phyloP scores from a whole-genome alignment of 345 rosid genomes.

The Hypericum perforatum region DNA sequence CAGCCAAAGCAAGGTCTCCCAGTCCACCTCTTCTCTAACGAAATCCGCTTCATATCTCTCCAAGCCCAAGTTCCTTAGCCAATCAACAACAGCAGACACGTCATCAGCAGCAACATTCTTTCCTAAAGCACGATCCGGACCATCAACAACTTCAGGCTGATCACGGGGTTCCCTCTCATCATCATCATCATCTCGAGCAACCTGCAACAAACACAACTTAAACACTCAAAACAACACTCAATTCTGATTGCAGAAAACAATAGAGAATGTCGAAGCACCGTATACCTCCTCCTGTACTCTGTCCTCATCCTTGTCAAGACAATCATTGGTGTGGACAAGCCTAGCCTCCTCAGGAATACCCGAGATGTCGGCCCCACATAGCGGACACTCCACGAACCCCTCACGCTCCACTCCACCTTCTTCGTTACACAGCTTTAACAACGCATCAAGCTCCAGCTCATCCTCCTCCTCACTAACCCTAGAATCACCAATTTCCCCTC shows the following conservation, averaged over 20 bases:
- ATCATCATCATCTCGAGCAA: conserved; percentile 16
- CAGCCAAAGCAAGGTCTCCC: conserved; percentile 73
- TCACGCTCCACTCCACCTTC: conserved; percentile 10
- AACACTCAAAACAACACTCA: conserved; percentile 4
- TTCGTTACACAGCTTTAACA: conserved; percentile 49
- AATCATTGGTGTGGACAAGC: conserved; percentile 59
- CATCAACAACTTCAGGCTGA: conserved; percentile 23
- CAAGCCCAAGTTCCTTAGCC: conserved; percentile 54
- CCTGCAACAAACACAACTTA: conserved; percentile 25
- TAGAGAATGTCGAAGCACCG: not conserved
- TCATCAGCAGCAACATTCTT: conserved; percentile 18
- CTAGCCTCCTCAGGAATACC: conserved; percentile 50
- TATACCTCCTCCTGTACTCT: conserved; percentile 42
- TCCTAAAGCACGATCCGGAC: conserved; percentile 25
- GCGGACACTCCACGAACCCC: conserved; percentile 47
- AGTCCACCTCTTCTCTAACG: conserved; percentile 74
- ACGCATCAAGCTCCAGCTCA: conserved; percentile 36
- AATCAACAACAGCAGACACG: conserved; percentile 53
- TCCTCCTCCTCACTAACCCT: conserved; percentile 28
- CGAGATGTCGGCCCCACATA: conserved; percentile 66
- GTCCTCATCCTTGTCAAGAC: conserved; percentile 54
- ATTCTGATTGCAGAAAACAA: not conserved
- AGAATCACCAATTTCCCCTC: conserved; percentile 7
- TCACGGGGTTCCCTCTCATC: conserved; percentile 14
- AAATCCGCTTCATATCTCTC: conserved; percentile 59